A percentile compares a stretch with the other conserved stretches of the same genome.
phyloP scores from a whole-genome alignment of 2,329 filamentous ascomycete species.

The Fusarium humuli region DNA sequence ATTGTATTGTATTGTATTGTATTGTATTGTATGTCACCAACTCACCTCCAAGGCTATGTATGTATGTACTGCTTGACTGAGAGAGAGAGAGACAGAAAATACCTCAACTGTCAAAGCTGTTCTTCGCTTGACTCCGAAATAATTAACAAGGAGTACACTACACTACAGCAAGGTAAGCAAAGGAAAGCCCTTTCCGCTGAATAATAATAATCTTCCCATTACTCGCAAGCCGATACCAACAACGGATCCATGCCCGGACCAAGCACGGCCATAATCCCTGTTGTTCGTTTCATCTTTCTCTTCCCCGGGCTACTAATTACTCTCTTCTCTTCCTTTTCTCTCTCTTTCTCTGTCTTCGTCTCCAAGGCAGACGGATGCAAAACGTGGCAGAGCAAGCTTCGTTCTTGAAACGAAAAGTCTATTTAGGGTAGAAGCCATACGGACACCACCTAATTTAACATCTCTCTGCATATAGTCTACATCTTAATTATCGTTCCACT shows the following conservation, averaged over 20 bases:
- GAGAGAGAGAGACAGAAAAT: neutral
- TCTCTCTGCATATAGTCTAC: neutral
- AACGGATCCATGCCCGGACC: conserved; percentile 24
- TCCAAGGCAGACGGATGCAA: conserved; percentile 15
- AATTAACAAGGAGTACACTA: conserved; percentile 1
- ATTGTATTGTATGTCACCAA: neutral
- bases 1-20: neutral
- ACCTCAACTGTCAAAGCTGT: neutral
- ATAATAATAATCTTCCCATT: conserved; percentile 9
- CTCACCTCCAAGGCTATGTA: neutral
- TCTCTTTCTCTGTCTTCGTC: neutral
- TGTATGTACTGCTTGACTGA: neutral
- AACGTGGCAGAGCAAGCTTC: conserved; percentile 27
- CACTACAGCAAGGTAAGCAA: neutral
- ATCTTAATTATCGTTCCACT: neutral
- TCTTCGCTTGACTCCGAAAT: neutral
- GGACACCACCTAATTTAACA: neutral
- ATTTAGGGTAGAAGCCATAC: neutral
- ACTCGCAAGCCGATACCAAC: conserved; percentile 20
- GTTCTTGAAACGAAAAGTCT: conserved; percentile 3
- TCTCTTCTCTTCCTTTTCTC: neutral
- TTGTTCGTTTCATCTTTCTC: conserved; percentile 31
- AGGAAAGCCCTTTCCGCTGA: conserved; percentile 22
- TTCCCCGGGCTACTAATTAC: conserved; percentile 9
- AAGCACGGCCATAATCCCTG: conserved; percentile 25